Conservation (phyloP, 768 basidiomycete genomes). For the Trametopsis cervina region DNA sequence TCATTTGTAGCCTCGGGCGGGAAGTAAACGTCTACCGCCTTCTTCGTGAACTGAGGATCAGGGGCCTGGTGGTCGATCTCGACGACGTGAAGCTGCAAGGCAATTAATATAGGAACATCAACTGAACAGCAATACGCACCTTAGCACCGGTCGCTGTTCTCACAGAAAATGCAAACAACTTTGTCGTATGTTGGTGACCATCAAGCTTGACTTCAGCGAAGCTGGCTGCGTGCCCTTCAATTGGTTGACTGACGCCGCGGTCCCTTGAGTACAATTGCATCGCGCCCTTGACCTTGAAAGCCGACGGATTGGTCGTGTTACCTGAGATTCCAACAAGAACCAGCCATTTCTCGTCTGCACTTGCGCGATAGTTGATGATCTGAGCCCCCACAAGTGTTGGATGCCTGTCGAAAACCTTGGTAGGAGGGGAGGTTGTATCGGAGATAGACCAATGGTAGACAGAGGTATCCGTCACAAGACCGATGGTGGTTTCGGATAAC, state of each 20-base stretch:
- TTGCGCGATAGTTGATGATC: constrained; percentile 96
- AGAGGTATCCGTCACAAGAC: constrained; percentile 90
- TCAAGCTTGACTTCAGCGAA: constrained; percentile 92
- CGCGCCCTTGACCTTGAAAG: constrained; percentile 97
- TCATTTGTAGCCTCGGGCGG: constrained; percentile 97
- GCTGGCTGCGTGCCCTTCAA: constrained; percentile 96
- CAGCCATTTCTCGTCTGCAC: constrained; percentile 94
- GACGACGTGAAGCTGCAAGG: constrained; percentile 83
- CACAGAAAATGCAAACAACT: constrained; percentile 92
- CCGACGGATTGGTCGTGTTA: constrained; percentile 86
- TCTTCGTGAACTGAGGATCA: constrained; percentile 92
- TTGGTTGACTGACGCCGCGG: constrained; percentile 91
- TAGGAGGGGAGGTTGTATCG: constrained; percentile 70
- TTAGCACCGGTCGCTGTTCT: constrained; percentile 97
- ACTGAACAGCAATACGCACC: constrained; percentile 39
- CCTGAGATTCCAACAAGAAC: constrained; percentile 94
- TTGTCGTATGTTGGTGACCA: constrained; percentile 77
- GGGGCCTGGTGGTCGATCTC: constrained; percentile 95
- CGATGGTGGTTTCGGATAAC: constrained; percentile 86
- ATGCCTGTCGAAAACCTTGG: constrained; percentile 96
- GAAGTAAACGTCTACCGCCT: constrained; percentile 98
- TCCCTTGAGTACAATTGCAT: constrained; percentile 97
- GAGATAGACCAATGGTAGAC: constrained; percentile 88
- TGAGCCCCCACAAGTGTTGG: constrained; percentile 90
- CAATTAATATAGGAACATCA: not conserved